Conservation (phyloP, 2,329 filamentous ascomycete species). For the Penicillium olsonii region DNA sequence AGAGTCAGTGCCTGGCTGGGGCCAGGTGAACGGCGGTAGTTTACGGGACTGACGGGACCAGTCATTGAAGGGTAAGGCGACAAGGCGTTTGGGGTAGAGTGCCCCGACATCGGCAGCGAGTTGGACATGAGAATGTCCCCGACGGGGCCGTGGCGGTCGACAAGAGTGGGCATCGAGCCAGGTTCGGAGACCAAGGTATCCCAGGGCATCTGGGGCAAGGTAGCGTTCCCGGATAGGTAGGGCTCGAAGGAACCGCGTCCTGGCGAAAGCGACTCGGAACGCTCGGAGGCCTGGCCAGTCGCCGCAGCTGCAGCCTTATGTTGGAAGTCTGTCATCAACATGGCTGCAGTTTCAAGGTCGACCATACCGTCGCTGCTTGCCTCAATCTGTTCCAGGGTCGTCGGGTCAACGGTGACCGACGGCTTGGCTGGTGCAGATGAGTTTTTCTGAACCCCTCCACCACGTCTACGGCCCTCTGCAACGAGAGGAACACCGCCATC, state of each 20-base stretch:
- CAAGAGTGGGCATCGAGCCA: slow-evolving; percentile 63
- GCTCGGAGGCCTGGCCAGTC: slow-evolving; percentile 53
- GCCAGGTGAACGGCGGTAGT: slow-evolving; percentile 70
- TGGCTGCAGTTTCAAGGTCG: slow-evolving; percentile 94
- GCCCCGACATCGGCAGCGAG: slow-evolving; percentile 67
- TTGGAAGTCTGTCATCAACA: slow-evolving; percentile 97
- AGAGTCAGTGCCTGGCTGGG: slow-evolving; percentile 65
- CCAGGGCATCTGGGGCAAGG: slow-evolving; percentile 86
- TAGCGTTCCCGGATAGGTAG: slow-evolving; percentile 76
- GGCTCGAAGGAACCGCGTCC: slow-evolving; percentile 69
- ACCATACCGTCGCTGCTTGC: slow-evolving; percentile 87
- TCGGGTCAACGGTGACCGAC: slow-evolving; percentile 77
- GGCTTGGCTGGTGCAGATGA: slow-evolving; percentile 66
- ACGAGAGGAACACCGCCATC: slow-evolving; percentile 92
- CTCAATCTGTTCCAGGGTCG: slow-evolving; percentile 89
- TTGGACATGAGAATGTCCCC: slow-evolving; percentile 69
- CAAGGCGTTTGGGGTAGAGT: slow-evolving; percentile 70
- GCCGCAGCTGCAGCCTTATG: slow-evolving; percentile 81
- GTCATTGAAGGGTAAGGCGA: slow-evolving; percentile 72
- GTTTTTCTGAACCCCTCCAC: slow-evolving; percentile 43
- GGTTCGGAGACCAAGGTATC: slow-evolving; percentile 79
- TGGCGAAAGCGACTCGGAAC: slow-evolving; percentile 66
- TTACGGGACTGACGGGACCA: slow-evolving; percentile 67
- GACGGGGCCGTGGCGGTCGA: slow-evolving; percentile 62
- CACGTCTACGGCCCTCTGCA: slow-evolving; percentile 82